Evolutionary conservation across 768 basidiomycete genomes (phyloP).

Genomic region (Lactarius akahatsu): DNA sequence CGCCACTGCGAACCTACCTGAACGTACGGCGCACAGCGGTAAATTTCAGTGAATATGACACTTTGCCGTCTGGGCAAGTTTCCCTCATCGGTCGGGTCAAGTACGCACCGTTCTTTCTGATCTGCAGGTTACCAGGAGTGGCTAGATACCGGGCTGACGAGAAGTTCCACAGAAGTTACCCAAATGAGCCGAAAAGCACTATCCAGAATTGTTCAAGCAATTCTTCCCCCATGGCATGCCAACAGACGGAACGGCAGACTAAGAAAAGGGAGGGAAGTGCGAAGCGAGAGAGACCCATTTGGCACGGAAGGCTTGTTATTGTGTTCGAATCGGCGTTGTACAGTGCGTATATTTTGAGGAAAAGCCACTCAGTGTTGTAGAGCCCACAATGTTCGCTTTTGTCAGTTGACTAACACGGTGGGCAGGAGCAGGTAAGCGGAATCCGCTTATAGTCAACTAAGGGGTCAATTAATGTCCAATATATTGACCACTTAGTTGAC

Average conservation of each 20-base stretch:
- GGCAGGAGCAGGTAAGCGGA: too few species aligned
- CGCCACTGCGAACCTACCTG: neutral
- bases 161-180: conserved; percentile 64
- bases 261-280: conserved; percentile 8
- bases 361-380: too few species aligned
- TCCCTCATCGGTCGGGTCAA: conserved; percentile 75
- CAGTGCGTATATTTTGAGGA: too few species aligned
- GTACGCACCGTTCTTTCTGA: conserved; percentile 42
- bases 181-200: conserved; percentile 74
- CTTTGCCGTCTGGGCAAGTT: conserved; percentile 66
- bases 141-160: neutral
- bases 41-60: conserved; percentile 74
- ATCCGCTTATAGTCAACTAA: too few species aligned
- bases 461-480: too few species aligned
- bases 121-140: neutral
- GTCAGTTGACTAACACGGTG: too few species aligned
- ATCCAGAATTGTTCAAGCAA: conserved; percentile 66
- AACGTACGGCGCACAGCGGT: conserved; percentile 50
- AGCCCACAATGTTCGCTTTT: too few species aligned
- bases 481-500: too few species aligned
- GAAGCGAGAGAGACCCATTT: neutral
- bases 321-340: neutral
- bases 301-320: neutral
- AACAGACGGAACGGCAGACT: conserved; percentile 49
- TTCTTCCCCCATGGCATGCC: conserved; percentile 69